A percentile compares a stretch with the other conserved stretches of the same genome.
phyloP scores from a whole-genome alignment of 495 filamentous ascomycete genomes.

The Penicillium argentinense region DNA sequence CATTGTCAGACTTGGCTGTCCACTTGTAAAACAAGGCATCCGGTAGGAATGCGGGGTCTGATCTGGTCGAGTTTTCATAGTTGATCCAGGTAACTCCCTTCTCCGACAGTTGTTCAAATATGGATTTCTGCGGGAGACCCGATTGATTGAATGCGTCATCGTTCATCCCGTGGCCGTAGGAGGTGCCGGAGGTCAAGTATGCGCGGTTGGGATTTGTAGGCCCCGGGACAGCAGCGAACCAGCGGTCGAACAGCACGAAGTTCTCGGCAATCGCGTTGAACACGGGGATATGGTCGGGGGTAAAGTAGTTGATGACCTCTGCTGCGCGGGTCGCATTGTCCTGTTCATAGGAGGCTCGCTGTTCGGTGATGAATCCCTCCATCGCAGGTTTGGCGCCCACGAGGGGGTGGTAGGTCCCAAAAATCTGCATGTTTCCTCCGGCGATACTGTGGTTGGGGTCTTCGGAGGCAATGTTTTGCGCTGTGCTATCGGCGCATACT shows the following conservation, averaged over 20 bases:
- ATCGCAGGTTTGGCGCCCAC: slow-evolving; percentile 22
- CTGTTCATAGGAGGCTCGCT: slow-evolving; percentile 34
- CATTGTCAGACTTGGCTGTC: slow-evolving; percentile 36
- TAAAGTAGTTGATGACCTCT: slow-evolving; percentile 52
- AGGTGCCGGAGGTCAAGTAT: slow-evolving; percentile 49
- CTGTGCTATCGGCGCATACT: slow-evolving; percentile 37
- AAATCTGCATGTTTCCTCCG: slow-evolving; percentile 51
- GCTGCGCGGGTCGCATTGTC: slow-evolving; percentile 35
- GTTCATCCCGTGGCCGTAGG: slow-evolving; percentile 48
- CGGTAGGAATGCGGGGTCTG: slow-evolving; percentile 24
- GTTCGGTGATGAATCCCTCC: slow-evolving; percentile 50
- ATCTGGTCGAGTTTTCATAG: slow-evolving; percentile 45
- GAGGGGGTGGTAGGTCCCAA: slow-evolving; percentile 42
- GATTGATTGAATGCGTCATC: slow-evolving; percentile 42
- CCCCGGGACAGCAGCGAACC: slow-evolving; percentile 49
- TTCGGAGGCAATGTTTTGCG: slow-evolving; percentile 37
- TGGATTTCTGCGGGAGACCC: slow-evolving; percentile 43
- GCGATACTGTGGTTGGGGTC: slow-evolving; percentile 52
- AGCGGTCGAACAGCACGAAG: slow-evolving; percentile 50
- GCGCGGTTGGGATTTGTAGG: slow-evolving; percentile 52
- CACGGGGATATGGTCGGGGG: slow-evolving; percentile 44
- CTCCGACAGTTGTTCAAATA: slow-evolving; percentile 49
- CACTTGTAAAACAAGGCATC: slow-evolving; percentile 42
- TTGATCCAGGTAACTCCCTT: slow-evolving; percentile 49
- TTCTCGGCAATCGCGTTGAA: slow-evolving; percentile 47